Base-by-base conservation (phyloP, 208 protist genomes). In the Leishmania turanica region DNA sequence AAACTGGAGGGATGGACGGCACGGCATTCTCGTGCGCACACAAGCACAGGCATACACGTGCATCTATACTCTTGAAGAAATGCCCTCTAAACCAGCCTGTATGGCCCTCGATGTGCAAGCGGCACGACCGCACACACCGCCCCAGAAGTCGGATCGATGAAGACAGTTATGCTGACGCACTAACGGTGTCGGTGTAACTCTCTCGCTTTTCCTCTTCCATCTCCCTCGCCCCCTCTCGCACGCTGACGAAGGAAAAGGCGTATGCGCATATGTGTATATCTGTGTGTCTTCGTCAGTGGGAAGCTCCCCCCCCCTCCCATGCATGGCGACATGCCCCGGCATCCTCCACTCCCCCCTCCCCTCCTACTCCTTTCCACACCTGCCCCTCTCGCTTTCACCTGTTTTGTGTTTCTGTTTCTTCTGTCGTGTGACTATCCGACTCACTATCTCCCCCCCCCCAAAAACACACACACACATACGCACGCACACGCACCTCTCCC, bases 131-230 rank as follows among this genome's bases (percentile, higher is more conserved):
- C 21, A 56, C 53, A 56, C 53, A 56, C 19, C 53, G 56, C 56
- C 56, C 56, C 15, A 62, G 19, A 31, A n/a, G 56, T 62, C 56
- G 56, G 24, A 62, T 24, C 56, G 24, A 62, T n/a, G 19, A 15
- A 31, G 21, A 56, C 53, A 24, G 24, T n/a, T 62, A 62, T 11
- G 24, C 56, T 9, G 56, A 62, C 56, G 19, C 56, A n/a, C 56
- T 62, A 62, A 11, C 27, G 24, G 4, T n/a, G 8, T 62, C 24
- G 4, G 19, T 62, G 8, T 15, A 64, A 64, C 21, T n/a, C 53
- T 47, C 70, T 82, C 77, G 56, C 78, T 77, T 78, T 66, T 19
- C 64, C n/a, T 24, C 17, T 42, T 69, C 13, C 17, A 34, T 69
- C n/a, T 69, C 64, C 0, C n/a, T 42, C 31, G 13, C 64, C 64